Evolutionary conservation across 1,284 basidiomycete species (phyloP).

Genomic region (Fomitopsis betulina): DNA sequence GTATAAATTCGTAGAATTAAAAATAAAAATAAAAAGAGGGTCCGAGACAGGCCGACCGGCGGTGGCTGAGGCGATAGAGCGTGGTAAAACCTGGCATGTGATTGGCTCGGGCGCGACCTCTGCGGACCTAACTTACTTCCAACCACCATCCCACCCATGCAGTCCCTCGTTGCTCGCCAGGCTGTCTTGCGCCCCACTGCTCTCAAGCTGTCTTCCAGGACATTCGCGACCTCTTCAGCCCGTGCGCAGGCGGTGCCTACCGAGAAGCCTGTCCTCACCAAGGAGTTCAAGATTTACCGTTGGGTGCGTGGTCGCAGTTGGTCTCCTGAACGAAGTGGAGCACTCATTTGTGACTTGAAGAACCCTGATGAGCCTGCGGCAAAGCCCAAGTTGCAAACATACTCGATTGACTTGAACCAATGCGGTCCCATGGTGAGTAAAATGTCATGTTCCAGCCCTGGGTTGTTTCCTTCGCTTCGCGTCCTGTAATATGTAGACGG

Average conservation of each 20-base stretch:
- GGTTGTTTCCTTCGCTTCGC: too few species aligned
- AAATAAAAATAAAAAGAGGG: too few species aligned
- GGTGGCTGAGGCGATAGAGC: background rate
- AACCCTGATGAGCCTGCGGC: conserved; percentile 94
- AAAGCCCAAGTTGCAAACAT: conserved; percentile 91
- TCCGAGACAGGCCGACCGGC: background rate
- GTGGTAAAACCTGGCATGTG: background rate
- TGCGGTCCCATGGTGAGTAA: conserved; percentile 89
- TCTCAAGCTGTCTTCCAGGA: conserved; percentile 17
- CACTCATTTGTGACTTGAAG: conserved; percentile 34
- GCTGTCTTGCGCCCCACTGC: background rate
- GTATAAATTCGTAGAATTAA: too few species aligned
- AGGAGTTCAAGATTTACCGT: conserved; percentile 96
- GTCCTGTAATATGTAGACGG: too few species aligned
- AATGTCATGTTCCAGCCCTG: background rate
- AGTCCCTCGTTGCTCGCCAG: conserved; percentile 8
- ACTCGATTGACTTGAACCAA: conserved; percentile 91
- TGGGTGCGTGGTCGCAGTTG: conserved; percentile 53
- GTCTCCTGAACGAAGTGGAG: background rate
- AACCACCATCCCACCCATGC: conserved; percentile 4
- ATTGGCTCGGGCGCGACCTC: conserved; percentile 3
- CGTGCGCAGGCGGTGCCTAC: conserved; percentile 35
- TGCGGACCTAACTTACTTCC: conserved; percentile 4
- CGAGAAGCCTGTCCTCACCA: conserved; percentile 44
- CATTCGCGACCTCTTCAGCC: conserved; percentile 32